A percentile compares a stretch with the other conserved stretches of the same genome.
phyloP scores from a whole-genome alignment of 768 basidiomycete genomes.

The Brasilioporus rufonigricans region DNA sequence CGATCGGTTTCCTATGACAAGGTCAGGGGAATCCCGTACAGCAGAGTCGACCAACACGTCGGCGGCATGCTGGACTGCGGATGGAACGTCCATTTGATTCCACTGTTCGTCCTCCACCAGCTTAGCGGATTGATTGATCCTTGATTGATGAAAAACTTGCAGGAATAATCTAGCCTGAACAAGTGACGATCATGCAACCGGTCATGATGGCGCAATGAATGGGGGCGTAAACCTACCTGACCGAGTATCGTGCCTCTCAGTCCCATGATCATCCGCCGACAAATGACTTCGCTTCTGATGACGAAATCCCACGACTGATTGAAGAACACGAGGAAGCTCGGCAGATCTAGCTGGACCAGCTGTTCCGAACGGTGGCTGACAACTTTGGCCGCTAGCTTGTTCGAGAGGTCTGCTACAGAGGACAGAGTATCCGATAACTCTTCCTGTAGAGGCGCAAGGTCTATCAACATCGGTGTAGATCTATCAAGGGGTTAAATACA shows the following conservation, averaged over 20 bases:
- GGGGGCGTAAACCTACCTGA: slow-evolving; percentile 51
- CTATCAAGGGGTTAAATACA: slow-evolving; percentile 26
- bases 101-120: slow-evolving; percentile 96
- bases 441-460: slow-evolving; percentile 50
- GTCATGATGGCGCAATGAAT: background rate
- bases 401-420: slow-evolving; percentile 81
- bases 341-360: slow-evolving; percentile 68
- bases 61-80: slow-evolving; percentile 63
- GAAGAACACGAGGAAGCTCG: slow-evolving; percentile 79
- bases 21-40: slow-evolving; percentile 74
- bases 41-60: slow-evolving; percentile 79
- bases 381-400: slow-evolving; percentile 79
- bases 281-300: slow-evolving; percentile 80
- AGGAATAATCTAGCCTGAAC: slow-evolving; percentile 82
- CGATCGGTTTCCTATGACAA: slow-evolving; percentile 38
- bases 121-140: slow-evolving; percentile 79
- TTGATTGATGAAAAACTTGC: slow-evolving; percentile 77
- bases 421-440: slow-evolving; percentile 77
- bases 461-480: slow-evolving; percentile 36
- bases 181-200: slow-evolving; percentile 1
- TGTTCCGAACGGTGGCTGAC: slow-evolving; percentile 74
- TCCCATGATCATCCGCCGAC: slow-evolving; percentile 89
- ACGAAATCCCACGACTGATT: slow-evolving; percentile 89
- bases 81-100: slow-evolving; percentile 71
- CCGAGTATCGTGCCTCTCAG: slow-evolving; percentile 81